Evolutionary conservation across 345 rosid species (phyloP), one percentile per base, ranked within the genome.

Genomic region (Citrus trifoliata): DNA sequence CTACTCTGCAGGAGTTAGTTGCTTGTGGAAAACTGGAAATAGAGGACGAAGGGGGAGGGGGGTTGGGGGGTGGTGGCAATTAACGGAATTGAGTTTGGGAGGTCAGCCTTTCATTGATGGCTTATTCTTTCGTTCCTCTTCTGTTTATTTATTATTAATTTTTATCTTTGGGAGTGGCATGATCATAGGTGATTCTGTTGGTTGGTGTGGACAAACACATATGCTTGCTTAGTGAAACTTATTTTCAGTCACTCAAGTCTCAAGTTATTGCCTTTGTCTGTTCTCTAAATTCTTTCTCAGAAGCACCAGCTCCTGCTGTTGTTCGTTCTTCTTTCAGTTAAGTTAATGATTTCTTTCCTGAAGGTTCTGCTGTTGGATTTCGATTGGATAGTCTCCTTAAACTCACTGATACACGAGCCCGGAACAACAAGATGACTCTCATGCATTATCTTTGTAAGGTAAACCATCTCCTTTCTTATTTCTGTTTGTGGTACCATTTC

Each of bases 361-460:
- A 81, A 93, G 97, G 97, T 87, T 87, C 98, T 78, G 98, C 98
- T 75, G 81, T 93, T 65, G 98, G 95, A 74, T 93, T 93, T 90
- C 93, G 98, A 66, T 76, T 93, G 81, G 98, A 93, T 78, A 93
- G 98, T 88, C 98, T 93, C 82, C 91, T 91, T 77, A 93, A 91
- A 87, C 98, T 93, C 83, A 87, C 91, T 75, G 98, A 93, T 82
- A 93, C 96, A 79, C 83, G 98, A 87, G 88, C 94, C 37, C 84
- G 83, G 71, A 87, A 91, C 81, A 91, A 84, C 88, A 93, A 90
- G 90, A 91, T 91, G 91, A 91, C 98, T 78, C 94, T 92, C 77
- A 93, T 93, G 98, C 98, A 93, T 80, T 93, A 93, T 87, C 96
- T 93, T 71, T 93, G 98, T 72, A 93, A 93, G 93, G 98, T 91